Evolutionary conservation across 2,329 filamentous ascomycete genomes (phyloP).

Genomic region (Stenocarpella maydis): DNA sequence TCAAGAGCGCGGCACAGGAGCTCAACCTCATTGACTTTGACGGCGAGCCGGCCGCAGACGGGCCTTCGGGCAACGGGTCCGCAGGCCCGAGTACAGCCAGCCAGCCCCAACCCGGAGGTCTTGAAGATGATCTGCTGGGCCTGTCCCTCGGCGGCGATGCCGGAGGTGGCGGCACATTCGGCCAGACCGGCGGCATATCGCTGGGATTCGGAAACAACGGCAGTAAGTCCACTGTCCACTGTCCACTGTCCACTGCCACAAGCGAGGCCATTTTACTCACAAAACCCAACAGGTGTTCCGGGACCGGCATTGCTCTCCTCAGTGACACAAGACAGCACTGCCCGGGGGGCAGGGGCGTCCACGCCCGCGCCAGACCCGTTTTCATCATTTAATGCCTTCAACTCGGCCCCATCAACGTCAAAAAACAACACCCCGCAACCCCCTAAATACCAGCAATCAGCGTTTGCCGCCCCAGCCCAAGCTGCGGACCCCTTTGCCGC

Average conservation of each 20-base stretch:
- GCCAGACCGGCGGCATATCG: slow-evolving; percentile 82
- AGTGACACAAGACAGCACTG: slow-evolving; percentile 66
- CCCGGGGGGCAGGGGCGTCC: slow-evolving; percentile 51
- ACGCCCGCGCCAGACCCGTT: slow-evolving; percentile 55
- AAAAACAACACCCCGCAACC: slow-evolving; percentile 63
- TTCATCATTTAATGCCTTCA: slow-evolving; percentile 64
- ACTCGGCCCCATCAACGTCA: slow-evolving; percentile 57
- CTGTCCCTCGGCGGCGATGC: slow-evolving; percentile 77
- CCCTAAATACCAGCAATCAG: slow-evolving; percentile 55
- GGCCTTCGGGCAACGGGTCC: slow-evolving; percentile 44
- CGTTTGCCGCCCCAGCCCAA: slow-evolving; percentile 53
- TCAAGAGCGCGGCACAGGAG: slow-evolving; percentile 73
- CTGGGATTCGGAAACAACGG: slow-evolving; percentile 78
- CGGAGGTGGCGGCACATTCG: slow-evolving; percentile 57
- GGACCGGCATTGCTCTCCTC: slow-evolving; percentile 72
- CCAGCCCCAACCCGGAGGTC: slow-evolving; percentile 61
- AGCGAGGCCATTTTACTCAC: slow-evolving; percentile 39
- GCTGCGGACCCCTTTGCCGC: slow-evolving; percentile 62
- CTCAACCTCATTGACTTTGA: slow-evolving; percentile 95
- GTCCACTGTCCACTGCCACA: too few species aligned
- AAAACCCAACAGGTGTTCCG: slow-evolving; percentile 61
- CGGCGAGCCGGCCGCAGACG: slow-evolving; percentile 64
- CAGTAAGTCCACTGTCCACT: slow-evolving; percentile 56
- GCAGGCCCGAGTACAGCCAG: slow-evolving; percentile 46
- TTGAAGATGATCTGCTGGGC: slow-evolving; percentile 92